Conservation (phyloP, 306 rosid species). For the Cercis canadensis region DNA sequence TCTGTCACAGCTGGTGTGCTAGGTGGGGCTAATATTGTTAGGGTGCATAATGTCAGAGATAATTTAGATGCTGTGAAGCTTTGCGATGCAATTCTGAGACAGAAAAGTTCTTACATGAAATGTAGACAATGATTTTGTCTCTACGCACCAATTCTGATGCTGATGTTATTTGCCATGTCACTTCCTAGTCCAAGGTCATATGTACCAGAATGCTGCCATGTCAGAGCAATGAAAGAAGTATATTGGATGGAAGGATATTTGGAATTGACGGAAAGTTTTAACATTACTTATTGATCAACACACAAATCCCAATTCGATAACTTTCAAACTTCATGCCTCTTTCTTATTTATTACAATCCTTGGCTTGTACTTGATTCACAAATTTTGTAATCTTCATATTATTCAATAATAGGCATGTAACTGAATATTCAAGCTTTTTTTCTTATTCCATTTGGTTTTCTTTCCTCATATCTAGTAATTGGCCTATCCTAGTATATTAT, state of each 20-base stretch:
- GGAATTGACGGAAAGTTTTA: not conserved
- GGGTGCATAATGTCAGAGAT: slow-evolving; percentile 88
- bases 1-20: slow-evolving; percentile 64
- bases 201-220: slow-evolving; percentile 13
- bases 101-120: slow-evolving; percentile 41
- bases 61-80: slow-evolving; percentile 78
- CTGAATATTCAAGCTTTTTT: too few species aligned
- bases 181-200: slow-evolving; percentile 23
- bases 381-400: too few species aligned
- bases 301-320: too few species aligned
- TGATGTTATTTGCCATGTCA: not conserved
- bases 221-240: slow-evolving; percentile 13
- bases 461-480: not conserved
- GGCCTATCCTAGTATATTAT: not conserved
- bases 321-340: too few species aligned
- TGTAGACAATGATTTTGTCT: slow-evolving; percentile 30
- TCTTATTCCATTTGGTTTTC: not conserved
- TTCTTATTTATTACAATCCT: too few species aligned
- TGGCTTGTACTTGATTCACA: too few species aligned
- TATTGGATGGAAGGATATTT: slow-evolving; percentile 9
- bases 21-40: slow-evolving; percentile 82
- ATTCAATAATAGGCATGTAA: too few species aligned
- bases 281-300: not conserved
- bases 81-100: slow-evolving; percentile 73
- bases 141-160: not conserved